A percentile compares a stretch with the other conserved stretches of the same genome.
These are phyloP conservation scores for Daldinia vernicosa DNA, from an alignment of 495 filamentous ascomycete species.

Conservation along the genomic window DNA sequence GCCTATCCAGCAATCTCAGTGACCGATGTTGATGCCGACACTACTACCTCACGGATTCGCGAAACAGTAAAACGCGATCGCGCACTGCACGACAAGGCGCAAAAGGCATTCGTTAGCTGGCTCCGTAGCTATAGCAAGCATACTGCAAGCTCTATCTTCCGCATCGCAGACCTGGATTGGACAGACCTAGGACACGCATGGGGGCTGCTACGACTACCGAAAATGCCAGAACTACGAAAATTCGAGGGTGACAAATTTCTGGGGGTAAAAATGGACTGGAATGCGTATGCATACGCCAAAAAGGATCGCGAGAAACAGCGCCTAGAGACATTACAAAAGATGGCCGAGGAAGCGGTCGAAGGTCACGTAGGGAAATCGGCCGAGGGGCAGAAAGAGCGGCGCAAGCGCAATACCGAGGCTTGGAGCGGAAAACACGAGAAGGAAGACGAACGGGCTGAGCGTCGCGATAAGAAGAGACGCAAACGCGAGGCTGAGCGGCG, in stretches of 20 bases:
- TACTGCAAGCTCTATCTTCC: constrained; percentile 89
- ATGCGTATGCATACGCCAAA: constrained; percentile 75
- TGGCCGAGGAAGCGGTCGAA: constrained; percentile 42
- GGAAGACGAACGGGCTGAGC: constrained; percentile 68
- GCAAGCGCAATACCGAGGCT: constrained; percentile 68
- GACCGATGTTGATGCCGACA: constrained; percentile 64
- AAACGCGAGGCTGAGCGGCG: constrained; percentile 73
- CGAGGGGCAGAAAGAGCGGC: constrained; percentile 48
- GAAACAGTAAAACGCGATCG: constrained; percentile 72
- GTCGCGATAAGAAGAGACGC: constrained; percentile 78
- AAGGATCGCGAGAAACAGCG: constrained; percentile 78
- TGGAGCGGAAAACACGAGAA: constrained; percentile 86
- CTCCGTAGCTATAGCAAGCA: constrained; percentile 91
- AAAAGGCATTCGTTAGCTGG: constrained; percentile 93
- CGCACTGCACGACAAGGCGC: constrained; percentile 85
- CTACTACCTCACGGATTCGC: constrained; percentile 65
- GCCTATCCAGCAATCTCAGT: constrained; percentile 57
- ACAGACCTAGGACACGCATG: constrained; percentile 79
- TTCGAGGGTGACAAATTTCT: constrained; percentile 71
- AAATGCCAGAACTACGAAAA: constrained; percentile 88
- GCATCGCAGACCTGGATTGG: constrained; percentile 84
- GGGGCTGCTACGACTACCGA: constrained; percentile 82
- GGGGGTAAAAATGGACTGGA: constrained; percentile 67
- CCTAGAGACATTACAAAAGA: constrained; percentile 51
- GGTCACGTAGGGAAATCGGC: constrained; percentile 67